Conservation (phyloP, 2,329 filamentous ascomycete species). For the Zelopaecilomyces penicillatus region DNA sequence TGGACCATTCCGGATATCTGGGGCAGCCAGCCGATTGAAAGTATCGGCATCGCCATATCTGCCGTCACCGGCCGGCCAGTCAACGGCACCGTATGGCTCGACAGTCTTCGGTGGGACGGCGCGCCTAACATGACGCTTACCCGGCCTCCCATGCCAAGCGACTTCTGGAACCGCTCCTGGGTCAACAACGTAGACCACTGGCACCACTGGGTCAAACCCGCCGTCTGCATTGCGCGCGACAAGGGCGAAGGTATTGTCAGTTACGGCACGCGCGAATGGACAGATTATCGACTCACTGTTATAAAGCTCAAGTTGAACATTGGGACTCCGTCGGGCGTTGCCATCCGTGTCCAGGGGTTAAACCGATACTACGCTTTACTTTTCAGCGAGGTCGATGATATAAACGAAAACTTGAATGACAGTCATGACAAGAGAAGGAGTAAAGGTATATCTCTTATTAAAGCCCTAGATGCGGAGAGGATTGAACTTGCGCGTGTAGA, state of each 20-base stretch:
- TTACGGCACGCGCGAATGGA: constrained; percentile 26
- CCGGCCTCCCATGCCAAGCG: neutral
- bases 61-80: neutral
- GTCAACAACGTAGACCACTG: constrained; percentile 4
- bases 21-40: constrained; percentile 8
- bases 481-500: neutral
- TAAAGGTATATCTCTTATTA: constrained; percentile 8
- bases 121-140: constrained; percentile 7
- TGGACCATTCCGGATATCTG: constrained; percentile 7
- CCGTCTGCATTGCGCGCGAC: constrained; percentile 4
- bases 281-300: constrained; percentile 16
- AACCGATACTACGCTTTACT: constrained; percentile 22
- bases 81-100: constrained; percentile 6
- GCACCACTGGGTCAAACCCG: neutral
- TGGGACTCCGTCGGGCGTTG: constrained; percentile 17
- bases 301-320: constrained; percentile 16
- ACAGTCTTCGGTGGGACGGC: constrained; percentile 7
- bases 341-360: constrained; percentile 19
- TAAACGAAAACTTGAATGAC: no score
- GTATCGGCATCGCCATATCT: constrained; percentile 4
- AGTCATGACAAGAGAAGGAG: neutral
- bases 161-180: constrained; percentile 9
- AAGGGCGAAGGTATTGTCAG: constrained; percentile 19
- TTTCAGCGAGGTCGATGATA: constrained; percentile 7
- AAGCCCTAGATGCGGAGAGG: constrained; percentile 5